Conservation (phyloP, 1,139 yeast genomes). For the Trichomonascaceae sp. region DNA sequence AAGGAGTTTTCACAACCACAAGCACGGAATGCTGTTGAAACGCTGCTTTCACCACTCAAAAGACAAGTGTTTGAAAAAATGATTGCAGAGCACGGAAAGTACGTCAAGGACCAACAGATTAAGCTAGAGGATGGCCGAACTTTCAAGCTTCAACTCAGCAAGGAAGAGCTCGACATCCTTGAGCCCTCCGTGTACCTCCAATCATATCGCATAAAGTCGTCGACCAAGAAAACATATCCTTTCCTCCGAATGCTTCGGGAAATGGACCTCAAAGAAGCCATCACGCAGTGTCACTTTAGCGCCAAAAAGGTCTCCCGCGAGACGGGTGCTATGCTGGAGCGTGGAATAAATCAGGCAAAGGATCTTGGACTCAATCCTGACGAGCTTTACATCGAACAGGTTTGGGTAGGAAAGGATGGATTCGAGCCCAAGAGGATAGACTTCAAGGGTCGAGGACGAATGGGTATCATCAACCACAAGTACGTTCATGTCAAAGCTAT, state of each 20-base stretch:
- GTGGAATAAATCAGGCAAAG: slow-evolving; percentile 60
- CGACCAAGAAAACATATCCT: slow-evolving; percentile 78
- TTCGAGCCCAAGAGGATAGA: slow-evolving; percentile 60
- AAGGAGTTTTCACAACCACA: slow-evolving; percentile 11
- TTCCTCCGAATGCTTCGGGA: slow-evolving; percentile 67
- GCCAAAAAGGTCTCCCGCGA: slow-evolving; percentile 71
- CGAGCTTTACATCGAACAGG: slow-evolving; percentile 58
- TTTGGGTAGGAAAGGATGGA: slow-evolving; percentile 93
- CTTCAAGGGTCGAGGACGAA: slow-evolving; percentile 81
- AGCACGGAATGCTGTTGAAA: slow-evolving; percentile 26
- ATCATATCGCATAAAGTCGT: slow-evolving; percentile 69
- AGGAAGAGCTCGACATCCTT: slow-evolving; percentile 54
- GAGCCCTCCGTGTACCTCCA: slow-evolving; percentile 76
- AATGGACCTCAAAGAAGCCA: slow-evolving; percentile 61
- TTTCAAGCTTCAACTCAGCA: slow-evolving; percentile 45
- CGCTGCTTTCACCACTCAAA: slow-evolving; percentile 60
- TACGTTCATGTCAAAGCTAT: slow-evolving; percentile 73
- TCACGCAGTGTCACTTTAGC: slow-evolving; percentile 85
- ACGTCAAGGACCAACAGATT: slow-evolving; percentile 48
- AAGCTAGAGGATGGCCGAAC: slow-evolving; percentile 34
- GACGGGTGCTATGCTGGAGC: slow-evolving; percentile 58
- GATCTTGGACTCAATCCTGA: slow-evolving; percentile 46
- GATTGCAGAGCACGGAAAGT: slow-evolving; percentile 56
- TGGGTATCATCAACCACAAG: slow-evolving; percentile 65
- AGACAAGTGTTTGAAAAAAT: slow-evolving; percentile 47